Evolutionary conservation across 129 eudicot species (phyloP), one percentile per base, ranked within the genome.

Genomic region (Erigeron canadensis): DNA sequence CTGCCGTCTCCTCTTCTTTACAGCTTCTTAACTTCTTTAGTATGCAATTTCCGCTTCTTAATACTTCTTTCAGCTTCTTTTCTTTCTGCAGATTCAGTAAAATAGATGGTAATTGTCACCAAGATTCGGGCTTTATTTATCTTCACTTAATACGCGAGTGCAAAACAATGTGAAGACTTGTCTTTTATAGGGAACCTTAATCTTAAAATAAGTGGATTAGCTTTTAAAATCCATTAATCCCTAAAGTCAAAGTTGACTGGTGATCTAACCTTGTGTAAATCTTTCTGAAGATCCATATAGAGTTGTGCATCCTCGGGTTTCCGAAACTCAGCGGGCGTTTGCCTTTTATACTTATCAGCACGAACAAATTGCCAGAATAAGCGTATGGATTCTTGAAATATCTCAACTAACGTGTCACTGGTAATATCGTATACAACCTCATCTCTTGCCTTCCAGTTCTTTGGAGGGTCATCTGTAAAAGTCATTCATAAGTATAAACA

Each of bases 371-470:
- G 79, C 99, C 99, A 95, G 34, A 88, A 84, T 37, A 86, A 81
- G 50, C 97, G 86, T 71, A 95, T 90, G 0, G 99, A 87, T 80
- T 90, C 99, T 80, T 95, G 97, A 8, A 90, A 23, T 11, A 86
- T 95, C 73, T 95, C 99, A 21, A 90, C 91, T 63, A 95, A 75
- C 73, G 76, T 63, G 34, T 86, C 87, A 58, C 89, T 90, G 2
- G 99, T 87, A 37, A 95, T 77, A 45, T 76, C 84, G n/a, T 28
- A 63, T 8, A 78, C 73, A 37, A 71, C 71, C 22, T 90, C 92
- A 41, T 77, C 82, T 69, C 71, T 77, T 6, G 67, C 84, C 88
- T 70, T 84, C 68, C 13, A 74, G 74, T 79, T 84, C 79, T 79
- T 82, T 19, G 10, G 45, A 47, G 68, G 84, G 43, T 91, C 95